Conservation (phyloP, 768 basidiomycete genomes). For the Psilocybe sp. region DNA sequence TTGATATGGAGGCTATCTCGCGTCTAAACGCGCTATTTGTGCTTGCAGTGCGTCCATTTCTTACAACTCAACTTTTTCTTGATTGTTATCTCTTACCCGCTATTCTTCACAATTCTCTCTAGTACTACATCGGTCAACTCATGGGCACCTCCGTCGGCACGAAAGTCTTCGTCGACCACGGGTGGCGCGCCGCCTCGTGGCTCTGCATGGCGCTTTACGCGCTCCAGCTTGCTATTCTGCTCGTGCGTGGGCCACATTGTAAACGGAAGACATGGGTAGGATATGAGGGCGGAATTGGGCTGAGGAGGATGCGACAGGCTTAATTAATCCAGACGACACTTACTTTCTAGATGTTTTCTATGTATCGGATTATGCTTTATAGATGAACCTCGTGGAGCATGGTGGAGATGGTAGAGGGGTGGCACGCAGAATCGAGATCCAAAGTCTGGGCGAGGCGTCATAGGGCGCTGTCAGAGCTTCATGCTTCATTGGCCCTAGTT, state of each 20-base stretch:
- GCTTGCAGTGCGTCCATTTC: conserved; percentile 44
- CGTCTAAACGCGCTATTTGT: conserved; percentile 68
- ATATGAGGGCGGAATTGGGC: no score
- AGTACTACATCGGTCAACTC: conserved; percentile 67
- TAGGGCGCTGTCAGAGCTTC: no score
- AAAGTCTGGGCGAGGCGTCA: no score
- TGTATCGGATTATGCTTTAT: no score
- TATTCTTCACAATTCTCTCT: background rate
- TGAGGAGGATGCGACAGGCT: no score
- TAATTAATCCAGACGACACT: no score
- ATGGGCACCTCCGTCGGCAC: conserved; percentile 69
- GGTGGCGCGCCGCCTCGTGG: conserved; percentile 59
- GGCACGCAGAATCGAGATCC: no score
- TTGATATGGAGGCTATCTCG: conserved; percentile 39
- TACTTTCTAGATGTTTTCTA: no score
- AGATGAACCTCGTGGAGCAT: no score
- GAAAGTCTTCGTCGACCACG: conserved; percentile 55
- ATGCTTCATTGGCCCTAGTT: no score
- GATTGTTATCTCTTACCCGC: background rate
- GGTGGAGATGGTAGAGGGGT: no score
- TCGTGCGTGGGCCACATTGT: conserved; percentile 58
- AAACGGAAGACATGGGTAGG: background rate
- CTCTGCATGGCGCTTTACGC: conserved; percentile 51
- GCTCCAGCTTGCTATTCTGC: conserved; percentile 48
- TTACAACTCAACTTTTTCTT: no score